phyloP scores from a whole-genome alignment of 768 basidiomycete species.

The Boletus coccyginus region DNA sequence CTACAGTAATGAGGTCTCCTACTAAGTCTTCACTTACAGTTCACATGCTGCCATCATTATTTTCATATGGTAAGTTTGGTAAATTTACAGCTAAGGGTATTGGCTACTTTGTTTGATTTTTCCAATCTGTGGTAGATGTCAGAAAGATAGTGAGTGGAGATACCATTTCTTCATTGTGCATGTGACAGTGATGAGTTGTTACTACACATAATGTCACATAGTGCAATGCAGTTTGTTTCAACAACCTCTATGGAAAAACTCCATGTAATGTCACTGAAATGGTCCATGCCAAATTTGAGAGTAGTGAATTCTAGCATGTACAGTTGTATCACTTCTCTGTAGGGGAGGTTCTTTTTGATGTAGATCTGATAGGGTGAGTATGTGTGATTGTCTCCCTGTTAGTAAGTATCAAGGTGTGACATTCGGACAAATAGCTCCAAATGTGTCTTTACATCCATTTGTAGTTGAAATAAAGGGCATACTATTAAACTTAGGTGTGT shows the following conservation, averaged over 20 bases:
- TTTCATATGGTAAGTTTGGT: no score
- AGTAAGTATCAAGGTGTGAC: not conserved
- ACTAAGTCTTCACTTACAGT: no score
- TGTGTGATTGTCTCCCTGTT: not conserved
- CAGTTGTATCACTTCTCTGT: slow-evolving; percentile 33
- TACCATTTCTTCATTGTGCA: no score
- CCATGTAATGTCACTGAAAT: slow-evolving; percentile 30
- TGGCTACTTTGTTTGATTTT: no score
- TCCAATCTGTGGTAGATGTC: no score
- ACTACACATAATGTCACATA: no score
- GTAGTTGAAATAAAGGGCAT: slow-evolving; percentile 36
- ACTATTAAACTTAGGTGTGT: slow-evolving; percentile 31
- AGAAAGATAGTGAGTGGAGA: no score
- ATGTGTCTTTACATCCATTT: slow-evolving; percentile 27
- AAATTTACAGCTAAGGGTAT: no score
- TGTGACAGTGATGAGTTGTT: no score
- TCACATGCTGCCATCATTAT: no score
- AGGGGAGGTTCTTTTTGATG: slow-evolving; percentile 34
- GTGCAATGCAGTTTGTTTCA: no score
- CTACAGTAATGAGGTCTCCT: no score
- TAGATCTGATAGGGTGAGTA: slow-evolving; percentile 11
- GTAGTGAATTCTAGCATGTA: slow-evolving; percentile 37
- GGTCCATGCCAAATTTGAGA: slow-evolving; percentile 14
- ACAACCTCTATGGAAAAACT: slow-evolving; percentile 7
- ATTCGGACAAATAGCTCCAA: slow-evolving; percentile 33